Percentiles rank a stretch among this genome's conserved stretches.
phyloP scores from a whole-genome alignment of 768 basidiomycete species.

The Lanmaoa pseudosensibilis region DNA sequence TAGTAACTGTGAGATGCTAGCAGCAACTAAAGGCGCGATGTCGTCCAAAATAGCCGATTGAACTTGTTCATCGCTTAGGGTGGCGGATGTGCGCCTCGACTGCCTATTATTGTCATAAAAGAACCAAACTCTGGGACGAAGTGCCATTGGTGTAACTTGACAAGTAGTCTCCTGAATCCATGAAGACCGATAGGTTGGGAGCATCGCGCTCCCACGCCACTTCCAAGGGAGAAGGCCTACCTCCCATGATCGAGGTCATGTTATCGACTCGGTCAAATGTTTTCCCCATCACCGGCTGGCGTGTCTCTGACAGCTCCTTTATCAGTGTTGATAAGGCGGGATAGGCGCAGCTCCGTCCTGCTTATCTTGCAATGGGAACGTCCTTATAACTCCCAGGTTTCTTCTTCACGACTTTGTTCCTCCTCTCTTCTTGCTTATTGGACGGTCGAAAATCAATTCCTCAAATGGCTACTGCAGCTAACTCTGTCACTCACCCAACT shows the following conservation, averaged over 20 bases:
- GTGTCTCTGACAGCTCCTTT: not conserved
- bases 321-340: conserved; percentile 11
- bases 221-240: too few species aligned
- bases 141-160: too few species aligned
- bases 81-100: too few species aligned
- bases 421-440: not conserved
- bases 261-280: conserved; percentile 9
- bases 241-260: conserved; percentile 10
- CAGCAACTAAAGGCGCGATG: too few species aligned
- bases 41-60: too few species aligned
- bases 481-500: conserved; percentile 60
- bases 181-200: too few species aligned
- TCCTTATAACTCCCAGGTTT: conserved; percentile 3
- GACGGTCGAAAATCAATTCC: not conserved
- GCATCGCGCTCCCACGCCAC: too few species aligned
- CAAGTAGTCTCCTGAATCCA: too few species aligned
- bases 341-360: not conserved
- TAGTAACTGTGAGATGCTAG: too few species aligned
- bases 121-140: too few species aligned
- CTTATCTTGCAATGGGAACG: not conserved
- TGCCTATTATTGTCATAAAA: too few species aligned
- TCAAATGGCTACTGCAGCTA: conserved; percentile 59
- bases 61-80: too few species aligned
- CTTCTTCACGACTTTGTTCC: not conserved
- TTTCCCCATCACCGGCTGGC: not conserved